phyloP scores from a whole-genome alignment of 2,329 filamentous ascomycete genomes.

The Paraphoma sp. region DNA sequence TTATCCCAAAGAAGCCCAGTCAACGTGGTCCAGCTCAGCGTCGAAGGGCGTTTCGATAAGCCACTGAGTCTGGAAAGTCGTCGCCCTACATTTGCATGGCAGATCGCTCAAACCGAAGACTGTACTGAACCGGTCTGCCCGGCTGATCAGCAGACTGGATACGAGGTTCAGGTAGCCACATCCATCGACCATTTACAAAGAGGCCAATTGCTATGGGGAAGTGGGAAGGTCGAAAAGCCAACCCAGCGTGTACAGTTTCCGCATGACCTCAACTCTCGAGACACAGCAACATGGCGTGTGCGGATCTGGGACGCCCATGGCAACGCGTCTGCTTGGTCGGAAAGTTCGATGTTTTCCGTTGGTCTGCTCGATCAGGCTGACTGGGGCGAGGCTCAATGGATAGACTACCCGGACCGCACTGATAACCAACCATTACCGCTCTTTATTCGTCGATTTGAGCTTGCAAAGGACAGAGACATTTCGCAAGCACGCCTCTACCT shows the following conservation, averaged over 20 bases:
- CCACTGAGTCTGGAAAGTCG: neutral
- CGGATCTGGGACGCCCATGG: neutral
- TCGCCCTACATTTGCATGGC: slow-evolving; percentile 2
- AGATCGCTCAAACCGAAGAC: neutral
- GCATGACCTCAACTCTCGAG: neutral
- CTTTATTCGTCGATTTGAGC: neutral
- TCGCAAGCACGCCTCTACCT: neutral
- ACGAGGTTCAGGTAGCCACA: neutral
- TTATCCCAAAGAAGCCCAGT: neutral
- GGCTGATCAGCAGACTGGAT: slow-evolving; percentile 2
- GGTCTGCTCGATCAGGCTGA: slow-evolving; percentile 1
- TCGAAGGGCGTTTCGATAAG: slow-evolving; percentile 3
- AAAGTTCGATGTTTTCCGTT: neutral
- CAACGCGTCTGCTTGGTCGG: neutral
- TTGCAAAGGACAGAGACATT: neutral
- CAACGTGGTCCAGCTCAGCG: slow-evolving; percentile 1
- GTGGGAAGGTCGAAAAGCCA: neutral
- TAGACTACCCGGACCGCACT: slow-evolving; percentile 1
- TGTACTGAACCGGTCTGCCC: neutral
- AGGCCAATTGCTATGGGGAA: neutral
- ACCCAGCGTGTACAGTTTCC: neutral
- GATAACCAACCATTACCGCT: neutral
- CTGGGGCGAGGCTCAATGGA: slow-evolving; percentile 2
- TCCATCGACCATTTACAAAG: neutral
- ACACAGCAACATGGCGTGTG: neutral